These are phyloP conservation scores for Polytolypa hystricis DNA, from an alignment of 2,329 filamentous ascomycete species.

Conservation along the genomic window DNA sequence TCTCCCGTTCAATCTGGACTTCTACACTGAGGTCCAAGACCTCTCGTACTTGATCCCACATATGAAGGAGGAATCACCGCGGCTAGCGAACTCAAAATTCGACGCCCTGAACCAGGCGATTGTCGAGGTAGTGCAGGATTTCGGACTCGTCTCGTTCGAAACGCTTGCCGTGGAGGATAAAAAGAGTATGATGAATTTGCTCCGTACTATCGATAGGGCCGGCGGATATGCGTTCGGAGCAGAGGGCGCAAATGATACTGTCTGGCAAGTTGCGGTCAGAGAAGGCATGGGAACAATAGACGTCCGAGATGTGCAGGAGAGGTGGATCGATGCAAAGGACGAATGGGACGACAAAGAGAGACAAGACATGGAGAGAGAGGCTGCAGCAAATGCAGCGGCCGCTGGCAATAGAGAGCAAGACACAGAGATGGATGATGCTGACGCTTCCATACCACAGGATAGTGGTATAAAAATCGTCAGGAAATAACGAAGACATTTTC, in stretches of 20 bases:
- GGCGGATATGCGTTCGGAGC: conserved; percentile 86
- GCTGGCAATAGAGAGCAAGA: conserved; percentile 20
- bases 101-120: conserved; percentile 76
- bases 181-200: conserved; percentile 85
- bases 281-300: conserved; percentile 60
- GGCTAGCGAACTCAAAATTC: conserved; percentile 62
- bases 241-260: conserved; percentile 84
- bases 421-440: conserved; percentile 19
- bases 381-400: conserved; percentile 38
- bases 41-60: conserved; percentile 71
- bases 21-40: conserved; percentile 95
- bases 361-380: conserved; percentile 64
- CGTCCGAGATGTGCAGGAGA: conserved; percentile 81
- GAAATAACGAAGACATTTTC: conserved; percentile 37
- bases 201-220: conserved; percentile 82
- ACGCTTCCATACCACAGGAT: conserved; percentile 39
- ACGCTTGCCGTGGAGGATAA: conserved; percentile 95
- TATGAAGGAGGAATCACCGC: conserved; percentile 67
- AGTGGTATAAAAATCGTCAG: conserved; percentile 62
- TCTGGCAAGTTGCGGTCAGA: conserved; percentile 96
- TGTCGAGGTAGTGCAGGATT: conserved; percentile 75
- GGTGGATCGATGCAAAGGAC: conserved; percentile 86
- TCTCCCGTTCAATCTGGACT: conserved; percentile 90
- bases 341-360: conserved; percentile 73
- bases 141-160: conserved; percentile 82